Conservation (phyloP, 495 filamentous ascomycete genomes). For the Penicillium samsonianum region DNA sequence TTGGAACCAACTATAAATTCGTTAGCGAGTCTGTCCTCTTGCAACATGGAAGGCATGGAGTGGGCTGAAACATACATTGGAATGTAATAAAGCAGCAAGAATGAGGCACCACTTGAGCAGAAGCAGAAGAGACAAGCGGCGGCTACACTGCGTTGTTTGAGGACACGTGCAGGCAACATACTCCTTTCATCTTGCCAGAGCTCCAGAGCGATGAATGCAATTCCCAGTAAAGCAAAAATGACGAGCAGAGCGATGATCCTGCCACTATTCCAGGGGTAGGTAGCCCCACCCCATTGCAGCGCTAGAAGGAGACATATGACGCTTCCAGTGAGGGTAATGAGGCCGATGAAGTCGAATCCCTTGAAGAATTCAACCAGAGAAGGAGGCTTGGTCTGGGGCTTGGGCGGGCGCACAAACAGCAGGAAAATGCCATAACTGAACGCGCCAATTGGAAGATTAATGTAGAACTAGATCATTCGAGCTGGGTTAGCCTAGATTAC, state of each 20-base stretch:
- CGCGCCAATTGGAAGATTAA: neutral
- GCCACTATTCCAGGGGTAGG: conserved; percentile 14
- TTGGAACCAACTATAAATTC: too few relatives aligned
- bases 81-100: too few relatives aligned
- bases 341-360: too few relatives aligned
- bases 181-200: neutral
- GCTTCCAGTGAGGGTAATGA: neutral
- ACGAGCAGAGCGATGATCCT: conserved; percentile 13
- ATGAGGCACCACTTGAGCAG: too few relatives aligned
- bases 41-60: too few relatives aligned
- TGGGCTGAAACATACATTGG: too few relatives aligned
- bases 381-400: neutral
- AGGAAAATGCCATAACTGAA: conserved; percentile 30
- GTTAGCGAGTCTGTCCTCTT: too few relatives aligned
- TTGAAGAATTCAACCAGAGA: conserved; percentile 2
- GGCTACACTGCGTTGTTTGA: conserved; percentile 12
- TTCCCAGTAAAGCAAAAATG: neutral
- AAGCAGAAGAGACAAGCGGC: neutral
- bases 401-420: conserved; percentile 39
- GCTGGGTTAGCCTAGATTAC: too few relatives aligned
- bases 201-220: conserved; percentile 10
- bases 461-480: too few relatives aligned
- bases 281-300: conserved; percentile 7
- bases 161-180: conserved; percentile 1
- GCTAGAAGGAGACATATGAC: conserved; percentile 1